Percentiles rank a stretch among this genome's conserved stretches.
Evolutionary conservation across 139 green algal genomes (phyloP).

Genomic region (Diplosphaera chodatii): DNA sequence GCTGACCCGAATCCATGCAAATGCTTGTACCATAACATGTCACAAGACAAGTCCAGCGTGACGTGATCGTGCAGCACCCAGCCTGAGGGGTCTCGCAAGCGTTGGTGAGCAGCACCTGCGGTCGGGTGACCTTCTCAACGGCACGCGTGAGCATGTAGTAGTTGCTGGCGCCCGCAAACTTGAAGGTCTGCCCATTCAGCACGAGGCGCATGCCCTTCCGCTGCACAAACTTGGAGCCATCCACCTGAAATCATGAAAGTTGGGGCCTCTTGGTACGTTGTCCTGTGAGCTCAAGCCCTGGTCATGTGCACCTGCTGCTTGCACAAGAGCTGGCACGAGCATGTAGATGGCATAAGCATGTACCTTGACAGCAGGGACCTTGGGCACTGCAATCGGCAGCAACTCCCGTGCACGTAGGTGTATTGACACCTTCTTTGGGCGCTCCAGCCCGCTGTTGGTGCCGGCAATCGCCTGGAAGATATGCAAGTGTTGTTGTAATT

Average conservation of each 20-base stretch:
- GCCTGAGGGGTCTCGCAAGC: no score
- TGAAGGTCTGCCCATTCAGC: constrained; percentile 11
- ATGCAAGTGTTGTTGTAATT: no score
- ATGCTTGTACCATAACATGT: no score
- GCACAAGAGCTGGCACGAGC: no score
- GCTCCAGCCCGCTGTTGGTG: background rate
- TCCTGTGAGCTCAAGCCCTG: no score
- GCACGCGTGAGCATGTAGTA: constrained; percentile 11
- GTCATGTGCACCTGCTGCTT: no score
- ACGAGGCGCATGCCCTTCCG: background rate
- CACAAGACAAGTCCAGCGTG: no score
- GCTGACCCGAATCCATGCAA: no score
- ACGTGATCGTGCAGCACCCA: no score
- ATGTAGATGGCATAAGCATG: background rate
- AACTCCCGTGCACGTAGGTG: background rate
- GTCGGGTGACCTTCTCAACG: background rate
- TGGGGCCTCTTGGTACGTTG: no score
- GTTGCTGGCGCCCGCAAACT: constrained; percentile 17
- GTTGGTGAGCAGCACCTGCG: background rate
- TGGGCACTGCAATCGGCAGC: background rate
- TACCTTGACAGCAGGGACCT: background rate
- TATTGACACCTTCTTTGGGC: background rate
- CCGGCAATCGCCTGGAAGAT: background rate
- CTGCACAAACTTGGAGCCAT: background rate
- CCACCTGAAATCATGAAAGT: constrained; percentile 1